Evolutionary conservation across 2,329 filamentous ascomycete genomes (phyloP).

Genomic region (Paracoccidioides lutzii): DNA sequence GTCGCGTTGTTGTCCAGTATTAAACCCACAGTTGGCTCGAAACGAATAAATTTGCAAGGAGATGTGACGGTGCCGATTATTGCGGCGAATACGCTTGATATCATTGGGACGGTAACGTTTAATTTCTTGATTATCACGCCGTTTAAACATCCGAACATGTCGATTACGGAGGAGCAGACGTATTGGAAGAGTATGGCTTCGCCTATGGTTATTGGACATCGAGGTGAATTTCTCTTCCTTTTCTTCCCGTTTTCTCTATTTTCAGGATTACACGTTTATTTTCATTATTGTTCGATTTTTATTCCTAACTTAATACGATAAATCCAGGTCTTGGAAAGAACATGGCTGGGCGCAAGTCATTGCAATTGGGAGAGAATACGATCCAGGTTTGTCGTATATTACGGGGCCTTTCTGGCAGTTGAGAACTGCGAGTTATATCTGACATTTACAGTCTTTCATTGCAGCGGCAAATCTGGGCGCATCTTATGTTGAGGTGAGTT

Average conservation of each 20-base stretch:
- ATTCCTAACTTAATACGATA: conserved; percentile 26
- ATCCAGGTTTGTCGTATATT: conserved; percentile 39
- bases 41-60: conserved; percentile 82
- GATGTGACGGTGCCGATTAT: conserved; percentile 88
- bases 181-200: conserved; percentile 92
- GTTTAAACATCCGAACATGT: conserved; percentile 88
- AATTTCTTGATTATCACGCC: conserved; percentile 93
- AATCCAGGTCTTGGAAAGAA: conserved; percentile 73
- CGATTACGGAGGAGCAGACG: conserved; percentile 75
- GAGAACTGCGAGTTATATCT: conserved; percentile 5
- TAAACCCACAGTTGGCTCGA: conserved; percentile 67
- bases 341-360: conserved; percentile 62
- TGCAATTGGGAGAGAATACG: conserved; percentile 94
- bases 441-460: conserved; percentile 62
- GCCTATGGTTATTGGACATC: conserved; percentile 67
- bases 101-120: conserved; percentile 92
- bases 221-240: conserved; percentile 28
- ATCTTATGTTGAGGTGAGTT: conserved; percentile 49
- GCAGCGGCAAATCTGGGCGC: conserved; percentile 86
- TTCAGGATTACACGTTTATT: neutral
- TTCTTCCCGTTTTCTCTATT: conserved; percentile 3
- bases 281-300: neutral
- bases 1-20: conserved; percentile 80
- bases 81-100: conserved; percentile 64
- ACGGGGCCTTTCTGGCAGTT: neutral